A percentile compares a stretch with the other conserved stretches of the same genome.
phyloP scores from a whole-genome alignment of 106 monocot genomes.

The Acanthochlamys bracteata region DNA sequence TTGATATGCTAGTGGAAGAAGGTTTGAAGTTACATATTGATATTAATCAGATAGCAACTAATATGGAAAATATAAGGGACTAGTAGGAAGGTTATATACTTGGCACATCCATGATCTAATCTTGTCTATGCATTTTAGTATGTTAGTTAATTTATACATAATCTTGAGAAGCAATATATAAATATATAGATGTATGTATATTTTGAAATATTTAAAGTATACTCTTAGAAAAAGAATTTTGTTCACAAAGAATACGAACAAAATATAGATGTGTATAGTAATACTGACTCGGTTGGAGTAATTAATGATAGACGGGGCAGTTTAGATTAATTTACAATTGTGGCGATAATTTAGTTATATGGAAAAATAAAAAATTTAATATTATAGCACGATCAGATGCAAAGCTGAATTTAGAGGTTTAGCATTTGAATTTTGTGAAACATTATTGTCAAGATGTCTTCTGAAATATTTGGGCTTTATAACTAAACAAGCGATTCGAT shows the following conservation, averaged over 20 bases:
- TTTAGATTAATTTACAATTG: not conserved
- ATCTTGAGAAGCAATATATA: not conserved
- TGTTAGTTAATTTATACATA: slow-evolving; percentile 12
- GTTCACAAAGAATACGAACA: not conserved
- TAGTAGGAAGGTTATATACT: slow-evolving; percentile 12
- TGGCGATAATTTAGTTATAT: not conserved
- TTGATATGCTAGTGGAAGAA: not conserved
- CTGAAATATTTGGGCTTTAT: not conserved
- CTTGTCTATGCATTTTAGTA: not conserved
- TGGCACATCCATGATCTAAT: not conserved
- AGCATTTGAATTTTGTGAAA: slow-evolving; percentile 4
- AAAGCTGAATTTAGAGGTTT: not conserved
- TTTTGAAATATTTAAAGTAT: not conserved
- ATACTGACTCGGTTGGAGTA: not conserved
- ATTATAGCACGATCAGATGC: slow-evolving; percentile 1
- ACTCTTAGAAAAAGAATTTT: slow-evolving; percentile 5
- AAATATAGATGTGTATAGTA: slow-evolving; percentile 3
- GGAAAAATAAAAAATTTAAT: not conserved
- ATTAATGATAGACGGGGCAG: not conserved
- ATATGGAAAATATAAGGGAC: slow-evolving; percentile 8
- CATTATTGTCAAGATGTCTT: slow-evolving; percentile 1
- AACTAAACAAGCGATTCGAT: not conserved
- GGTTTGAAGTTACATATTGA: not conserved
- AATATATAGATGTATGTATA: not conserved
- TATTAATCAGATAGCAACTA: not conserved